phyloP scores from a whole-genome alignment of 371 early-diverging fungal species.

The Mucor indicus region DNA sequence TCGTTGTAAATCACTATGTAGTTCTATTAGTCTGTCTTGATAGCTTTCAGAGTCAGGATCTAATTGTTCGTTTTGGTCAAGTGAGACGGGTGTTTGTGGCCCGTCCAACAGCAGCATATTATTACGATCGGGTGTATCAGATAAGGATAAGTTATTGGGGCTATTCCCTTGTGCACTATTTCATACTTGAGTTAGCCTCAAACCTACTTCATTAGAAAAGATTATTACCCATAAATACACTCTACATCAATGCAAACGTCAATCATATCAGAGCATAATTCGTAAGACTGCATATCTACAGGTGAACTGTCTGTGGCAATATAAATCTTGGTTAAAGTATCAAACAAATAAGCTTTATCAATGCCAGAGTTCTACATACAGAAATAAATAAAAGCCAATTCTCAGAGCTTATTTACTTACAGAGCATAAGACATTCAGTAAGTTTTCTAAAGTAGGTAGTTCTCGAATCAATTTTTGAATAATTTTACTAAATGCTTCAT shows the following conservation, averaged over 20 bases:
- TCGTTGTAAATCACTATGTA: conserved; percentile 10
- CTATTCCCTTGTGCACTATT: conserved; percentile 32
- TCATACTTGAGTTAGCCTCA: background rate
- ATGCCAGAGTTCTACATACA: conserved; percentile 78
- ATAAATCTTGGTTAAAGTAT: conserved; percentile 84
- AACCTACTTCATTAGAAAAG: background rate
- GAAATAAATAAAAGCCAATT: background rate
- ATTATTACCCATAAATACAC: conserved; percentile 66
- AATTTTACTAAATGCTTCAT: conserved; percentile 92
- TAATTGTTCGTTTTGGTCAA: conserved; percentile 3
- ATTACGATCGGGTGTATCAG: conserved; percentile 11
- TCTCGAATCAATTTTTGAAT: conserved; percentile 86
- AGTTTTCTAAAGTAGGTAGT: conserved; percentile 82
- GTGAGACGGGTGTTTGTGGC: conserved; percentile 13
- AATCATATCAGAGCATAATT: conserved; percentile 92
- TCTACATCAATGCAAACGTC: conserved; percentile 87
- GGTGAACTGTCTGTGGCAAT: conserved; percentile 93
- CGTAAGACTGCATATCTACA: conserved; percentile 87
- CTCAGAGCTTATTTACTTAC: conserved; percentile 35
- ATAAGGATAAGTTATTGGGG: conserved; percentile 23
- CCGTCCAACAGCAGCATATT: conserved; percentile 1
- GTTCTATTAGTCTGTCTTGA: conserved; percentile 14
- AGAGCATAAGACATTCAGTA: conserved; percentile 87
- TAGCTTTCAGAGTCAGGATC: conserved; percentile 6
- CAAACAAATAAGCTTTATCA: conserved; percentile 94